Percentiles rank a stretch among this genome's conserved stretches.
Evolutionary conservation across 495 filamentous ascomycete genomes (phyloP).

Genomic region (Tuber indicum): DNA sequence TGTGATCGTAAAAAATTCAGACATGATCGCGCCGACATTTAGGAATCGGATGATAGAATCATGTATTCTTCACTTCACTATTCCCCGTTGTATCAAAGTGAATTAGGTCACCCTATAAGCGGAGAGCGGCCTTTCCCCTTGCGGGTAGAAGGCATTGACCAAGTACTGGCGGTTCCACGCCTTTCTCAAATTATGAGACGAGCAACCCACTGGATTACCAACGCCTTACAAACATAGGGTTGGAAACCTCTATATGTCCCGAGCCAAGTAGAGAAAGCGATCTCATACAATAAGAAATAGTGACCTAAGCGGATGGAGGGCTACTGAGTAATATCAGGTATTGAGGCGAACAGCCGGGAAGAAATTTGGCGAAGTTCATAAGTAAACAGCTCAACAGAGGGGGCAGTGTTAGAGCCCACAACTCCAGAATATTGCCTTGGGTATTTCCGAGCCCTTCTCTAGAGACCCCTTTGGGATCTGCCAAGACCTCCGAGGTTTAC

Average conservation of each 20-base stretch:
- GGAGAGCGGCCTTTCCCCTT: background rate
- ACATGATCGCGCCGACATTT: background rate
- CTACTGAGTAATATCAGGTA: background rate
- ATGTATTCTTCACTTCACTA: background rate
- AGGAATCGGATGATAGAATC: background rate
- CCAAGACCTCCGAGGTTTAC: background rate
- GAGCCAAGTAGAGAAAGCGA: background rate
- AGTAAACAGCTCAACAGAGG: background rate
- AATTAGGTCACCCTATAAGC: background rate
- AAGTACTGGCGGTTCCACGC: background rate
- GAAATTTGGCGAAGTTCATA: background rate
- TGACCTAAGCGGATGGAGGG: background rate
- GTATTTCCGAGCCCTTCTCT: background rate
- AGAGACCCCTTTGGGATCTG: background rate
- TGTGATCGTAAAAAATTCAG: background rate
- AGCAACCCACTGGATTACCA: background rate
- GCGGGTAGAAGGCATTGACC: background rate
- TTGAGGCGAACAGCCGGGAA: background rate
- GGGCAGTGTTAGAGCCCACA: background rate
- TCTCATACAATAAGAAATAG: background rate
- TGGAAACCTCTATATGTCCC: background rate
- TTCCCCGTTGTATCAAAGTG: background rate
- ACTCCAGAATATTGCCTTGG: background rate
- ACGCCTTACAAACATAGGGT: background rate
- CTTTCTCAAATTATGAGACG: background rate